Conservation (phyloP, 768 basidiomycete genomes). For the Suillus discolor region DNA sequence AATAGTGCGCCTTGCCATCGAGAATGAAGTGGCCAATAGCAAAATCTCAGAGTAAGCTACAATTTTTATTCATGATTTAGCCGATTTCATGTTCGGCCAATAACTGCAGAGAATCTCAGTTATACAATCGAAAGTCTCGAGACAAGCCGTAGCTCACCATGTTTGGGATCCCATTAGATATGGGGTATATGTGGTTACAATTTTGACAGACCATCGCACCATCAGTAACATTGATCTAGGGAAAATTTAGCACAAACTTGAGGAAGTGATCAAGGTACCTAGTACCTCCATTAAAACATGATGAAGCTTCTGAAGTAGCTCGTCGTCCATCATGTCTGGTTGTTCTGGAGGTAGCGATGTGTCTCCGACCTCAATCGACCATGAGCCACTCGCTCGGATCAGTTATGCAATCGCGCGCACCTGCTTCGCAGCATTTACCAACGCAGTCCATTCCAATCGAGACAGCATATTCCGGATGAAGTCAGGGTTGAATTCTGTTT, state of each 20-base stretch:
- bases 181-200: conserved; percentile 87
- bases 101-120: conserved; percentile 49
- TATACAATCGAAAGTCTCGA: conserved; percentile 10
- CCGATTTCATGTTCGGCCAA: conserved; percentile 91
- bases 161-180: conserved; percentile 95
- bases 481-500: conserved; percentile 88
- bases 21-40: not conserved
- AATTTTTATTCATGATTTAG: conserved; percentile 24
- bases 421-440: conserved; percentile 80
- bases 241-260: not conserved
- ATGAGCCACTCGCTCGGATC: not conserved
- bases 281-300: conserved; percentile 90
- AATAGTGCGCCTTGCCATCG: not conserved
- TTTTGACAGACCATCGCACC: conserved; percentile 93
- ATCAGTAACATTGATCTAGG: conserved; percentile 90
- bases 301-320: conserved; percentile 80
- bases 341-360: conserved; percentile 75
- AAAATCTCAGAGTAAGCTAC: not conserved
- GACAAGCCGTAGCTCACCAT: conserved; percentile 62
- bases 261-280: not conserved
- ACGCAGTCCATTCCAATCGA: conserved; percentile 87
- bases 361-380: conserved; percentile 72
- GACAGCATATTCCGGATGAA: conserved; percentile 85
- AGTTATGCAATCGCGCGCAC: conserved; percentile 42
- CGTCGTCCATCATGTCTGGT: conserved; percentile 80